Conservation (phyloP, 208 protist species). For the Crithidia fasciculata region DNA sequence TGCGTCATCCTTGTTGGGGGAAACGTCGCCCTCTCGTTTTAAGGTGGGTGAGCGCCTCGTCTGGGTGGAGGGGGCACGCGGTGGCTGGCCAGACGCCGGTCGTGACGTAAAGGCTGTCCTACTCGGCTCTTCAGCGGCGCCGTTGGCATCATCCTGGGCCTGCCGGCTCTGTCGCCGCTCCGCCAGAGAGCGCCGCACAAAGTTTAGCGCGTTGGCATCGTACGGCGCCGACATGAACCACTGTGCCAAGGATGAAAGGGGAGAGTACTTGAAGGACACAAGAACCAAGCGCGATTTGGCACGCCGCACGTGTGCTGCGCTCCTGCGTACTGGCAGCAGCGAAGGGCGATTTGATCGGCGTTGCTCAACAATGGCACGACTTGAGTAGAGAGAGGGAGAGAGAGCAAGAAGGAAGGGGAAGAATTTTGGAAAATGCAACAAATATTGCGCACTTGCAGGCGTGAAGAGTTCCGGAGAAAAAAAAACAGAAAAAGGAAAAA, state of each 20-base stretch:
- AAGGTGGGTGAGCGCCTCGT: neutral
- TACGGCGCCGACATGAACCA: neutral
- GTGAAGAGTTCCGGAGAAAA: neutral
- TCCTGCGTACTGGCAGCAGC: too few relatives aligned
- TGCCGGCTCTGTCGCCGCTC: conserved; percentile 16
- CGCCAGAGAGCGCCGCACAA: conserved; percentile 16
- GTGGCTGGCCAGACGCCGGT: neutral
- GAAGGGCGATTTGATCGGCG: too few relatives aligned
- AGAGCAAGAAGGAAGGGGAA: conserved; percentile 15
- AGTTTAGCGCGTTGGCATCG: neutral
- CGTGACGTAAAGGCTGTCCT: neutral
- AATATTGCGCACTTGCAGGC: too few relatives aligned
- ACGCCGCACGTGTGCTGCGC: too few relatives aligned
- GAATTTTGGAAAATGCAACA: neutral
- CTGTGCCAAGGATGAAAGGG: too few relatives aligned
- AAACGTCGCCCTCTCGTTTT: neutral
- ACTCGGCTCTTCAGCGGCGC: neutral
- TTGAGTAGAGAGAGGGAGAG: too few relatives aligned
- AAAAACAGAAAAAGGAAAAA: neutral
- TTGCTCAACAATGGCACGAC: too few relatives aligned
- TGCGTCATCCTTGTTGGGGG: neutral
- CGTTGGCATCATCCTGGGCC: neutral
- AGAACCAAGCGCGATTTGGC: too few relatives aligned
- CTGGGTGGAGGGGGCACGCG: neutral
- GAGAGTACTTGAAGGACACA: too few relatives aligned